Percentiles rank a stretch among this genome's conserved stretches.
These are phyloP conservation scores for Colletotrichum noveboracense DNA, from an alignment of 2,329 filamentous ascomycete genomes.

Conservation along the genomic window DNA sequence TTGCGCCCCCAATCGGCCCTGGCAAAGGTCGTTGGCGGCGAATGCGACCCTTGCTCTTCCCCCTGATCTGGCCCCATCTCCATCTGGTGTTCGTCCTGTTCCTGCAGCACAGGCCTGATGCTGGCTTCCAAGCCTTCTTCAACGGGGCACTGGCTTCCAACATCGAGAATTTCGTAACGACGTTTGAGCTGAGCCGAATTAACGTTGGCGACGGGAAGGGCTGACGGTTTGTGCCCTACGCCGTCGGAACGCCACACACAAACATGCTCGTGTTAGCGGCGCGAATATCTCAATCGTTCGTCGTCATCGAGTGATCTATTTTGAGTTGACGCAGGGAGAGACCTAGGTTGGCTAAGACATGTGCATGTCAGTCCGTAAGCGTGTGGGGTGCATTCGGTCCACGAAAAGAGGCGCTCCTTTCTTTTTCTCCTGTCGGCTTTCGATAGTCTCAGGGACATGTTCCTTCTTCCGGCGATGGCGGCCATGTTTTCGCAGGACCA, in stretches of 20 bases:
- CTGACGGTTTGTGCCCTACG: not conserved
- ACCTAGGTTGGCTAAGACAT: not conserved
- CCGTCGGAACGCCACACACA: not conserved
- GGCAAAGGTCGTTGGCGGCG: not conserved
- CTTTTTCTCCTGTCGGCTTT: not conserved
- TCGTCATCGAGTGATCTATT: not conserved
- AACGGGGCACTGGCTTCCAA: not conserved
- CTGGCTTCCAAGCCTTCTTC: not conserved
- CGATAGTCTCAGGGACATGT: slow-evolving; percentile 1
- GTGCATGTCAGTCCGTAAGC: not conserved
- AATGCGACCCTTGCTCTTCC: not conserved
- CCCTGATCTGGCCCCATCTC: not conserved
- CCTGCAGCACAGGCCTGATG: slow-evolving; percentile 6
- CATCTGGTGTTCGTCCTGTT: not conserved
- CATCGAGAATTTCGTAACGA: not conserved
- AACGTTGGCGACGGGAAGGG: not conserved
- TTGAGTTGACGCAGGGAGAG: not conserved
- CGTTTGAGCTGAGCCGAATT: not conserved
- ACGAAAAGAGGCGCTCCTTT: not conserved
- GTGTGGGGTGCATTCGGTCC: not conserved
- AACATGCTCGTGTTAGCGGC: not conserved
- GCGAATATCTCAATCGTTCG: not conserved
- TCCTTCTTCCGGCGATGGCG: not conserved
- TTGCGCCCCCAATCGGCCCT: not conserved
- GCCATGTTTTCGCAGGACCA: not conserved